Percentiles rank a stretch among this genome's conserved stretches.
Conservation (phyloP, 257 asterid species). For the Avicennia marina region DNA sequence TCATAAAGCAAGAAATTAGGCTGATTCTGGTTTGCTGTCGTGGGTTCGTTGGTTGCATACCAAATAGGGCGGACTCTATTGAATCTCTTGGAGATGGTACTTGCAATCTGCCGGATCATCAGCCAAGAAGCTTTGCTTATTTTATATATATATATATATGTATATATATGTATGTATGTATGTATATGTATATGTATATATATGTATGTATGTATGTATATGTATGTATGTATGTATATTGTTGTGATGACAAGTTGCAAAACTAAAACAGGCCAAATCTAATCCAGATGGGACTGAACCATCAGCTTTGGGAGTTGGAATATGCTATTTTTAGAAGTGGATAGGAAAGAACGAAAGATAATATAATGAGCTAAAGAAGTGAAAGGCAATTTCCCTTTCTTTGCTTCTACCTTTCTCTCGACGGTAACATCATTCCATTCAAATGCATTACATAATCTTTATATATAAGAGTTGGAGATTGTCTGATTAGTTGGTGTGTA, state of each 20-base stretch:
- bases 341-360: not conserved
- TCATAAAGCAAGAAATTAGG: not conserved
- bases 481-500: no score
- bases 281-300: not conserved
- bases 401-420: no score
- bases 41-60: constrained; percentile 6
- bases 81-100: constrained; percentile 8
- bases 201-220: no score
- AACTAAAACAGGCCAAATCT: constrained; percentile 12
- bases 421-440: no score
- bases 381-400: no score
- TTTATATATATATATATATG: no score
- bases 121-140: not conserved
- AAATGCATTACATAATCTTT: no score
- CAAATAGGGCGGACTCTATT: not conserved
- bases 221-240: no score
- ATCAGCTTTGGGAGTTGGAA: constrained; percentile 2
- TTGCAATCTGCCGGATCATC: not conserved
- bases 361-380: no score
- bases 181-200: not conserved
- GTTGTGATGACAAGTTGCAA: no score
- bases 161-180: no score
- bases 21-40: not conserved
- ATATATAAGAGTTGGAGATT: no score
- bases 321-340: constrained; percentile 8